Conservation (phyloP, 129 eudicot species). For the Flaveria ramosissima region DNA sequence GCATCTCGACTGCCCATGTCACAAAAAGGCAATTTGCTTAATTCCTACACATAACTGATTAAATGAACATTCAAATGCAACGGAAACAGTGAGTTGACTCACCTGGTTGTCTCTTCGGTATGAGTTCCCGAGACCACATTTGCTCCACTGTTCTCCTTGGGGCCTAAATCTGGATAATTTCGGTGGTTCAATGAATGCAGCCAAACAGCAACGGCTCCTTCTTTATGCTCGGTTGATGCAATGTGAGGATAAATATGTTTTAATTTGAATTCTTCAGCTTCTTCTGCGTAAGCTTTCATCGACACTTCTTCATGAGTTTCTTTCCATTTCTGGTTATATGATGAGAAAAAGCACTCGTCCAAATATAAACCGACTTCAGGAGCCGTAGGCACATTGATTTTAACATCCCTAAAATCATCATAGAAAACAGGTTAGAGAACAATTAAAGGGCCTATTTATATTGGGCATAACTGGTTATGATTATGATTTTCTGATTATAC, state of each 20-base stretch:
- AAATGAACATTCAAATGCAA: neutral
- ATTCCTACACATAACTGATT: neutral
- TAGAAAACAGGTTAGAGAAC: constrained; percentile 1
- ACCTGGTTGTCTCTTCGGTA: constrained; percentile 31
- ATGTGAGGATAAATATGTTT: constrained; percentile 82
- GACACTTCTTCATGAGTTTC: constrained; percentile 78
- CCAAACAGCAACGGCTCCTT: constrained; percentile 78
- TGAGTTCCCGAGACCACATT: constrained; percentile 7
- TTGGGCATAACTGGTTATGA: too few species aligned
- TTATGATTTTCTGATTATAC: too few species aligned
- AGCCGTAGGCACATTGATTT: constrained; percentile 82
- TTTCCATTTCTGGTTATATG: constrained; percentile 80
- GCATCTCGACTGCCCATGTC: constrained; percentile 25
- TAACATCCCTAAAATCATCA: constrained; percentile 55
- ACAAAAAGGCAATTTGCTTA: neutral
- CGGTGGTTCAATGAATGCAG: constrained; percentile 80
- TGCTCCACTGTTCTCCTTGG: constrained; percentile 19
- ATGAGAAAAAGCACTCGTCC: constrained; percentile 89
- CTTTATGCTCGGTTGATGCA: constrained; percentile 83
- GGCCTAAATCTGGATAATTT: constrained; percentile 63
- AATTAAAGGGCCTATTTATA: neutral
- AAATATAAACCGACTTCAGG: constrained; percentile 93
- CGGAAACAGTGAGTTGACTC: constrained; percentile 21
- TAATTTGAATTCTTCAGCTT: constrained; percentile 82
- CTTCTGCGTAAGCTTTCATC: constrained; percentile 71